Percentiles rank a stretch among this genome's conserved stretches.
phyloP scores from a whole-genome alignment of 108 stramenopile genomes.

The Fragilariopsis cylindrus region DNA sequence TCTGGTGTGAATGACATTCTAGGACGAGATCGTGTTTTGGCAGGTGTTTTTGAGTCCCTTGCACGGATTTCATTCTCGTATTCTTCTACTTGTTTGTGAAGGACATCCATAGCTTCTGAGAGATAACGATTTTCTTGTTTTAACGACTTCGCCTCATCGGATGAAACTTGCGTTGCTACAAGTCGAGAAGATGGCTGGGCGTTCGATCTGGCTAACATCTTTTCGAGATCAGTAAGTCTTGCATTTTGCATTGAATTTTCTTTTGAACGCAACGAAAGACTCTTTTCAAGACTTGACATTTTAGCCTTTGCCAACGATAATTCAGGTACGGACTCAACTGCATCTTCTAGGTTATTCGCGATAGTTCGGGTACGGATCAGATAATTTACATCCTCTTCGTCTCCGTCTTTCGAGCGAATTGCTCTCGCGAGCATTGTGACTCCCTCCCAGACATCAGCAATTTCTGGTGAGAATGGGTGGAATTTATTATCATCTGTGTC shows the following conservation, averaged over 20 bases:
- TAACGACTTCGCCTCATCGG: constrained; percentile 52
- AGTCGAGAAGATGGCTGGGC: constrained; percentile 45
- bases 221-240: constrained; percentile 69
- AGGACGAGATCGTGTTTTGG: constrained; percentile 34
- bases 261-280: constrained; percentile 63
- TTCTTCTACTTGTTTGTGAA: constrained; percentile 79
- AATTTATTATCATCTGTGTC: constrained; percentile 40
- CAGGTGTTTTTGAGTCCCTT: constrained; percentile 64
- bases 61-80: constrained; percentile 80
- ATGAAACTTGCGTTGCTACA: constrained; percentile 46
- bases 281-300: constrained; percentile 75
- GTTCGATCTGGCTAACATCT: constrained; percentile 58
- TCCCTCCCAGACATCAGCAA: constrained; percentile 74
- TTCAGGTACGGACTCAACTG: constrained; percentile 69
- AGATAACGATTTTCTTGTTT: constrained; percentile 73
- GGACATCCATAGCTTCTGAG: constrained; percentile 80
- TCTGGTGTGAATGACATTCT: constrained; percentile 41
- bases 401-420: constrained; percentile 63
- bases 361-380: constrained; percentile 61
- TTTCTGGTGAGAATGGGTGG: constrained; percentile 80
- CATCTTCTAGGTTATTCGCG: constrained; percentile 54
- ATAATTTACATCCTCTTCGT: constrained; percentile 75
- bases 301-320: constrained; percentile 55
- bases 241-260: constrained; percentile 76
- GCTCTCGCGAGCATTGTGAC: constrained; percentile 56